These are phyloP conservation scores for Ganoderma leucocontextum DNA, from an alignment of 1,284 basidiomycete species.

Conservation along the genomic window DNA sequence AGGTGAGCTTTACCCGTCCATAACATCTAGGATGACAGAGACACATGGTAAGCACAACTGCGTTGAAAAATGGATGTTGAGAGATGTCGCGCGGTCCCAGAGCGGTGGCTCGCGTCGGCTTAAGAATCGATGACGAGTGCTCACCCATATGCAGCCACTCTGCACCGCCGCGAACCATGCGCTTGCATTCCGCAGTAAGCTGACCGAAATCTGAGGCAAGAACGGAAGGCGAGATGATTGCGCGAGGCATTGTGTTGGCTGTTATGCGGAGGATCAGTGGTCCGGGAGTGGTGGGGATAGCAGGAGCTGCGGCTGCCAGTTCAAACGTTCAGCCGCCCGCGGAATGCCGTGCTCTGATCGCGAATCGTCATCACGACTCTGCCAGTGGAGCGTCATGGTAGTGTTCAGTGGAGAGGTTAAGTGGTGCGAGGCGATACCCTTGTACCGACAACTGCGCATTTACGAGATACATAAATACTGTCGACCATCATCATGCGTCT, in stretches of 20 bases:
- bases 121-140: constrained; percentile 35
- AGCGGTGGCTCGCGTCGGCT: too few relatives aligned
- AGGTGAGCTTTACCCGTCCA: constrained; percentile 81
- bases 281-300: background rate
- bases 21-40: constrained; percentile 76
- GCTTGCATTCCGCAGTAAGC: constrained; percentile 89
- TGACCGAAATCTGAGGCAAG: constrained; percentile 96
- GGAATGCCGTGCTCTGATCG: background rate
- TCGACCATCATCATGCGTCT: background rate
- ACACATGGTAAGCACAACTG: background rate
- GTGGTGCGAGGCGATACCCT: background rate
- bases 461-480: constrained; percentile 13
- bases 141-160: constrained; percentile 97
- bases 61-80: background rate
- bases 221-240: constrained; percentile 91
- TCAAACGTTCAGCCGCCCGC: background rate
- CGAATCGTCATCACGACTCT: background rate
- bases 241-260: constrained; percentile 70
- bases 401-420: background rate
- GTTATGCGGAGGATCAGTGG: background rate
- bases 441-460: constrained; percentile 3
- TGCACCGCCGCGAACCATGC: constrained; percentile 92
- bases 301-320: background rate
- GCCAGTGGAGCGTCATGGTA: background rate
- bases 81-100: background rate